Percentiles rank a stretch among this genome's conserved stretches.
Conservation (phyloP, 345 rosid genomes). For the Salix exigua region DNA sequence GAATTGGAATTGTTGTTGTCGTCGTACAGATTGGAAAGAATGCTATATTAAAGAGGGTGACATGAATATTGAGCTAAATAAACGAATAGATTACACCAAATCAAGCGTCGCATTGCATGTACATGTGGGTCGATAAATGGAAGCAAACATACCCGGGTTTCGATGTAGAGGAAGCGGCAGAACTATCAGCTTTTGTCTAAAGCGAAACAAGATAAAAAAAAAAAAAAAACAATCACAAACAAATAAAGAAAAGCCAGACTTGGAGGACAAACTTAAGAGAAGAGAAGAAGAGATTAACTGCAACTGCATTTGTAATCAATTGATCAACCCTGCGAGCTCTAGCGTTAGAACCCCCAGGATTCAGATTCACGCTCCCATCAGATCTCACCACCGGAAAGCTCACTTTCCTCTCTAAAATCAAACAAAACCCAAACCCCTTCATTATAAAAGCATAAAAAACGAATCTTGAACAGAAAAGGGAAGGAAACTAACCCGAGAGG, state of each 20-base stretch:
- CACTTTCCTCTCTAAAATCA: conserved; percentile 44
- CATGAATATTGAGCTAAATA: not conserved
- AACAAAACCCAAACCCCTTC: not conserved
- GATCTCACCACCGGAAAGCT: conserved; percentile 54
- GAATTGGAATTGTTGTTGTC: no score
- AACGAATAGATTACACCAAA: not conserved
- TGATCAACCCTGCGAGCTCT: conserved; percentile 39
- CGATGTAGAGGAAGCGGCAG: conserved; percentile 50
- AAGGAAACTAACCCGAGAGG: conserved; percentile 40
- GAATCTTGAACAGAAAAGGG: not conserved
- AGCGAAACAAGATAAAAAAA: conserved; percentile 2
- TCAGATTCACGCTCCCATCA: conserved; percentile 38
- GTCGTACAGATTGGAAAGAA: no score
- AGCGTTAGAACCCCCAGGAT: conserved; percentile 26
- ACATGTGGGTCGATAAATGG: not conserved
- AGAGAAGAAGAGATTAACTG: conserved; percentile 33
- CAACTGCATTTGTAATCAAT: conserved; percentile 70
- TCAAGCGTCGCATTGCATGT: not conserved
- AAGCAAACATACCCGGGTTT: conserved; percentile 58
- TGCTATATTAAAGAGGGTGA: no score
- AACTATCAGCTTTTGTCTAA: conserved; percentile 57
- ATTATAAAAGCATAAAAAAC: conserved; percentile 1
- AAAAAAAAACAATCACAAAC: not conserved
- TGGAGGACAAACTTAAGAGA: not conserved
- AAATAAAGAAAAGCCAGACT: not conserved